A percentile compares a stretch with the other conserved stretches of the same genome.
phyloP scores from a whole-genome alignment of 352 stramenopile genomes.

The Achlya hypogyna region DNA sequence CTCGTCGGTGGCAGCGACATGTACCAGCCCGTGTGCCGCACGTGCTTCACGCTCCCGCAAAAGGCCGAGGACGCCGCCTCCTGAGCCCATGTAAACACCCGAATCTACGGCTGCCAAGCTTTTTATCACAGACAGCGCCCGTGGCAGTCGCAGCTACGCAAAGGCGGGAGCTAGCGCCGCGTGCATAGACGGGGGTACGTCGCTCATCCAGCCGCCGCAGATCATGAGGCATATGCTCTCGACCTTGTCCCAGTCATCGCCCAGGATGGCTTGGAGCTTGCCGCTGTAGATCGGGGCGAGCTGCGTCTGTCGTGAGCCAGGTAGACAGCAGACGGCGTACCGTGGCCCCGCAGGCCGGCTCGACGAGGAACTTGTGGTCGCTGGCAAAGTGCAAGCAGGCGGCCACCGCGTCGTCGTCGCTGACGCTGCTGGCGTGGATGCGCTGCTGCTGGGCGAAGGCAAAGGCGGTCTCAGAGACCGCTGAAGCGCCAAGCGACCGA shows the following conservation, averaged over 20 bases:
- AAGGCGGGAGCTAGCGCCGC: not conserved
- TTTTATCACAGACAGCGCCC: not conserved
- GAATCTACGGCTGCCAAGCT: not conserved
- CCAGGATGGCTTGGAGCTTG: not conserved
- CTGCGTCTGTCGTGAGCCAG: not conserved
- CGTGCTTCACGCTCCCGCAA: slow-evolving; percentile 44
- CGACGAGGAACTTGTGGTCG: slow-evolving; percentile 73
- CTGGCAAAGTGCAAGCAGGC: slow-evolving; percentile 51
- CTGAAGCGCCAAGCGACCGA: slow-evolving; percentile 58
- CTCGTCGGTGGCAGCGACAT: slow-evolving; percentile 69
- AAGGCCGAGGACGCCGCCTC: not conserved
- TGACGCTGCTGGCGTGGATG: slow-evolving; percentile 38
- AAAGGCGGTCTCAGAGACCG: slow-evolving; percentile 46
- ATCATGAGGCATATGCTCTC: slow-evolving; percentile 17
- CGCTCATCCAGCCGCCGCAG: slow-evolving; percentile 17
- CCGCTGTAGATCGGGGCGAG: slow-evolving; percentile 10
- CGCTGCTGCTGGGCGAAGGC: slow-evolving; percentile 26
- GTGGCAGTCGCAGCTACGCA: not conserved
- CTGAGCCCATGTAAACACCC: no score
- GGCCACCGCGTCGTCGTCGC: slow-evolving; percentile 55
- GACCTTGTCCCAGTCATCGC: slow-evolving; percentile 3
- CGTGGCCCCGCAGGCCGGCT: slow-evolving; percentile 70
- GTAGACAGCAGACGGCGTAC: slow-evolving; percentile 19
- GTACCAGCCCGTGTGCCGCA: slow-evolving; percentile 70
- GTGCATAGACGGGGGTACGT: not conserved